phyloP scores from a whole-genome alignment of 441 rosid genomes.

The California macrophylla region DNA sequence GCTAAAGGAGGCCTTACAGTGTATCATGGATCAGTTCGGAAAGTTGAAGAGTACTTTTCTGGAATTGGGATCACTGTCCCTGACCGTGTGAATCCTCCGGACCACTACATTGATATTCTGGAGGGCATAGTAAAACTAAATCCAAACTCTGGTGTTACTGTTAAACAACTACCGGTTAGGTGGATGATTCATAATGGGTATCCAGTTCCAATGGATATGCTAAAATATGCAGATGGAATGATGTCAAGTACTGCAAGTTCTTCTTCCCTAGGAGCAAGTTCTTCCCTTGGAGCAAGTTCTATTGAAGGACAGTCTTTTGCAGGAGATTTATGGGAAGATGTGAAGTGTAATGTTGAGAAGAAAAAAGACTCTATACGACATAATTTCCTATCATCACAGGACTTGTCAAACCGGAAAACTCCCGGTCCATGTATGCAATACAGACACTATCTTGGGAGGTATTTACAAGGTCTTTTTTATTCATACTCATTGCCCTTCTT shows the following conservation, averaged over 20 bases:
- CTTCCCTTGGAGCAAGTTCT: constrained; percentile 21
- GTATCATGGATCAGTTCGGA: constrained; percentile 82
- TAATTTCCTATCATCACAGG: constrained; percentile 41
- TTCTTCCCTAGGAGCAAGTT: constrained; percentile 34
- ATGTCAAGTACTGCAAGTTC: constrained; percentile 28
- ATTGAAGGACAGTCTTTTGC: constrained; percentile 49
- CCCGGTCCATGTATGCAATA: constrained; percentile 60
- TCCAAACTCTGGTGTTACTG: constrained; percentile 35
- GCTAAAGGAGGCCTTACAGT: constrained; percentile 89
- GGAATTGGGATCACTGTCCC: constrained; percentile 74
- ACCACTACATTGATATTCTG: constrained; percentile 85
- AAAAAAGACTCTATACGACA: constrained; percentile 50
- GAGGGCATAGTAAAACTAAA: constrained; percentile 74
- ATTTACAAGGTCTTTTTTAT: constrained; percentile 5
- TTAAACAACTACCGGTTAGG: constrained; percentile 52
- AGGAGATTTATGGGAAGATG: constrained; percentile 72
- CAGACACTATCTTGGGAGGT: constrained; percentile 93
- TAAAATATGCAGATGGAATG: constrained; percentile 44
- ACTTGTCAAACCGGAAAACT: constrained; percentile 55
- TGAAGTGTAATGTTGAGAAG: constrained; percentile 45
- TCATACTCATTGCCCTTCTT: background rate
- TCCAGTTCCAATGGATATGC: constrained; percentile 81
- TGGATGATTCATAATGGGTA: constrained; percentile 32
- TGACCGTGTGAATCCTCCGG: constrained; percentile 88
- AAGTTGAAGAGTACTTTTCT: constrained; percentile 76